Conservation (phyloP, 2,329 filamentous ascomycete species). For the Tolypocladium nubicola region DNA sequence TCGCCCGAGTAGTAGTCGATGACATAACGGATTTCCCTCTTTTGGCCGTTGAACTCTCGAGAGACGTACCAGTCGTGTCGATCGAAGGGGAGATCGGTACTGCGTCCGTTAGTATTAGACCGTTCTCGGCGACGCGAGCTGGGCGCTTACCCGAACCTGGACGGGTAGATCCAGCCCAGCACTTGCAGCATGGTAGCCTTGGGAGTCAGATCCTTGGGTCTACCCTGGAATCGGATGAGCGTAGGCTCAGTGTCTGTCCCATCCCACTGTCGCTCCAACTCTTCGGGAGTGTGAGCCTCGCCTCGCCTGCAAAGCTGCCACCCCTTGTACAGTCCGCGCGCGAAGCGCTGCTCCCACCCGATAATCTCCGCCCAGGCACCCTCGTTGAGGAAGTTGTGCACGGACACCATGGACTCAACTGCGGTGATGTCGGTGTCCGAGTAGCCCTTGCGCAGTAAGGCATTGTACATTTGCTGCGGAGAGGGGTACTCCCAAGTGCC, state of each 20-base stretch:
- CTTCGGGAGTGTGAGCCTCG: conserved; percentile 47
- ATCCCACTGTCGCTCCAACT: conserved; percentile 39
- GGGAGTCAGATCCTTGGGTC: conserved; percentile 81
- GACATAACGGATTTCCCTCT: conserved; percentile 78
- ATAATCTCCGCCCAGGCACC: conserved; percentile 94
- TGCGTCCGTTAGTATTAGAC: conserved; percentile 18
- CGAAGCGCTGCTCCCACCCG: conserved; percentile 84
- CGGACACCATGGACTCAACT: conserved; percentile 92
- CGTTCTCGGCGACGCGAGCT: not conserved
- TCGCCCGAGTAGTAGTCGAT: conserved; percentile 93
- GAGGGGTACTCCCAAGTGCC: conserved; percentile 96
- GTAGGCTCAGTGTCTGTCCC: conserved; percentile 52
- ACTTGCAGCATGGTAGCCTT: conserved; percentile 80
- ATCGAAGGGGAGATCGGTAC: conserved; percentile 82
- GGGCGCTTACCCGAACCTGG: conserved; percentile 58
- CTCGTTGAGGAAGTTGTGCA: conserved; percentile 97
- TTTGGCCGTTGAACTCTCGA: conserved; percentile 55
- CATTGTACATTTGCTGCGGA: conserved; percentile 99
- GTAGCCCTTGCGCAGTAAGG: conserved; percentile 89
- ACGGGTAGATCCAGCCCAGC: conserved; percentile 68
- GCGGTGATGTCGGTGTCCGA: conserved; percentile 88
- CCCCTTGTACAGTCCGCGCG: conserved; percentile 58
- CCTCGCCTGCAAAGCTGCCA: conserved; percentile 67
- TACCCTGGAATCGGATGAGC: conserved; percentile 77
- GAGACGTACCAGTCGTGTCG: conserved; percentile 95